Base-by-base conservation (phyloP, 345 rosid genomes). In the Euphorbia tirucalli region DNA sequence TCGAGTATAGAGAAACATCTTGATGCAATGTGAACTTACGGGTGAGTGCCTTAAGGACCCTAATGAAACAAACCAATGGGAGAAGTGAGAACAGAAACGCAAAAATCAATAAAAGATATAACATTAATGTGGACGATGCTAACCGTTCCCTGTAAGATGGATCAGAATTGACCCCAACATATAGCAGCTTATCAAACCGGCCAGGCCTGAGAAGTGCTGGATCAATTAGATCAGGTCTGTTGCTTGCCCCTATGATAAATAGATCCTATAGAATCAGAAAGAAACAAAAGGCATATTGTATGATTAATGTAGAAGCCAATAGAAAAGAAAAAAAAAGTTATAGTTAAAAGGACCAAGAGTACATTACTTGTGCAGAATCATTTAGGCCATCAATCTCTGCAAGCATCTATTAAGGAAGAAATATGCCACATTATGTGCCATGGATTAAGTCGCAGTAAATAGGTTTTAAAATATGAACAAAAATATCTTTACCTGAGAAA, bases 191-290 rank as follows among this genome's bases (percentile, higher is more conserved):
- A 82, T 95, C 99, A 60, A 95, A 92, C 69, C 99, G 90, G 54
- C 97, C 99, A 71, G 99, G 97, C 71, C 97, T 86, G 69, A 95
- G 83, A 74, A 92, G 97, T n/a, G 99, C 97, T 35, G 97, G 86
- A 75, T 95, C 99, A 71, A 95, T 90, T 50, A 95, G 93, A 84
- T 90, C 97, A 41, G 99, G 99, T 76, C 97, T 85, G 78, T 92
- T 95, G 87, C 97, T 95, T 62, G 99, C 99, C 61, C 96, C 99
- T 75, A 95, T 95, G 46, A 95, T 89, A 81, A 95, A 95, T 73
- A 95, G 78, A 77, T 95, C 99, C 90, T 89, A 70, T 5, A 67
- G 43, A 61, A 76, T 46, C 72, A 70, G 35, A 35, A 27, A 50
- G 27, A 76, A 71, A 59, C 37, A 54, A 46, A n/a, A 66, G 18